phyloP scores from a whole-genome alignment of 2,329 filamentous ascomycete species.

The Chlorencoelia australis region DNA sequence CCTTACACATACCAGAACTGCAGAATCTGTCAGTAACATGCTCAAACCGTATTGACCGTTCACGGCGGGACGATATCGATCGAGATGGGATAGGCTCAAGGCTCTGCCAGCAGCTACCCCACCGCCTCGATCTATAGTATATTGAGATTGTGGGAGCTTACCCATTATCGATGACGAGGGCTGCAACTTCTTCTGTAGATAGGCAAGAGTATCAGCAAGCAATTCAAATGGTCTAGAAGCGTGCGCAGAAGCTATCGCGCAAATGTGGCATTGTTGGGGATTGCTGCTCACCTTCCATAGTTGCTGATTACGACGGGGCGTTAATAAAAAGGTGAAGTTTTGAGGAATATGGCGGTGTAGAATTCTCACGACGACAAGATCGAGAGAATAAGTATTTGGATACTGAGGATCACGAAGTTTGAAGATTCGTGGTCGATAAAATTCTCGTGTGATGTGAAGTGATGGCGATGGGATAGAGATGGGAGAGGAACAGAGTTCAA shows the following conservation, averaged over 20 bases:
- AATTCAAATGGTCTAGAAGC: constrained; percentile 9
- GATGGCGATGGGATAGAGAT: too few species aligned
- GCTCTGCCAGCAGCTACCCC: constrained; percentile 16
- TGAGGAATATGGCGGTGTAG: constrained; percentile 6
- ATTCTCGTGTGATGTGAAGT: too few species aligned
- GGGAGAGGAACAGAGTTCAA: too few species aligned
- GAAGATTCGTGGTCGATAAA: constrained; percentile 9
- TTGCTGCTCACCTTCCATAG: constrained; percentile 31
- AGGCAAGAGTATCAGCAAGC: constrained; percentile 19
- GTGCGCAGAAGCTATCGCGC: constrained; percentile 9
- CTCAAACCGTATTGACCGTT: constrained; percentile 6
- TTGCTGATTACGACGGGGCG: constrained; percentile 27
- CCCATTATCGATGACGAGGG: constrained; percentile 99
- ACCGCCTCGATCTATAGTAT: constrained; percentile 13
- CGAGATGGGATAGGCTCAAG: constrained; percentile 4
- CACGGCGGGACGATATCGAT: constrained; percentile 6
- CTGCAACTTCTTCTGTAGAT: constrained; percentile 93
- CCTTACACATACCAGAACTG: constrained; percentile 99
- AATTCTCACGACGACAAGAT: constrained; percentile 4
- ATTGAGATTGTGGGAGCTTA: constrained; percentile 50
- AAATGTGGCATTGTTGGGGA: constrained; percentile 2
- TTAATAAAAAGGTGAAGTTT: constrained; percentile 15
- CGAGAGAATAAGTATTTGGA: constrained; percentile 4
- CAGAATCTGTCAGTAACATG: constrained; percentile 20
- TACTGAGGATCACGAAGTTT: constrained; percentile 6